Base-by-base conservation (phyloP, 1,284 basidiomycete species). In the Ustilago lituana region DNA sequence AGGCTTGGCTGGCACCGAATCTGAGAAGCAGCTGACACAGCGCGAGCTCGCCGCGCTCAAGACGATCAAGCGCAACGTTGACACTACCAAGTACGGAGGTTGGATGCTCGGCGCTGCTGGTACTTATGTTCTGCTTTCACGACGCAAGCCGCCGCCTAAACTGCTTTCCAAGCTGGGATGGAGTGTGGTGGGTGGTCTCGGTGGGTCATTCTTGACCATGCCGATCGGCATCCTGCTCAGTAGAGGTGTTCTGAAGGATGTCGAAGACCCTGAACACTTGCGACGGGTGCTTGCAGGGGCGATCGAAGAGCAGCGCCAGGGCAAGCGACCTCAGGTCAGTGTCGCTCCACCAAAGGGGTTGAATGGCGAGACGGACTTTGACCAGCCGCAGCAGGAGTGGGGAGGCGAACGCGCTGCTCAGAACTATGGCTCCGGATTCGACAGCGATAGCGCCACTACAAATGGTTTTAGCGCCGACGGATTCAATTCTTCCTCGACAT, bases 231-330 rank as follows among this genome's bases (percentile, higher is more conserved):
- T 67, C 23, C 4, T 67, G 40, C 27, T 60, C 17, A 68, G 64
- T 37, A 38, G 40, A 15, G 27, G 27, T 3, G 56, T 36, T 32
- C 8, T 72, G 20, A 46, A 52, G 47, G 45, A 60, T n/a, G 69
- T 72, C 2, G 69, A 72, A n/a, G 69, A 72, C 43, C 69, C 69
- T 5, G 55, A 72, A 46, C 69, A 72, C 45, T 27, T 72, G 46
- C 40, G 59, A 5, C 49, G 31, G 23, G 69, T 72, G 33, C 37
- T 72, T 33, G 40, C 43, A 6, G 60, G 57, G 0, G 69, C 64
- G 26, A 56, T 72, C 12, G 60, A 72, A 29, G 69, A 72, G 27
- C 55, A 55, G 37, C 29, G 63, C 15, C 50, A 62, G 29, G 69
- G 64, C 3, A 47, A 41, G 36, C 36, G 41, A 19, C 64, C 64